These are phyloP conservation scores for Heimioporus retisporus DNA, from an alignment of 1,284 basidiomycete species.

Conservation along the genomic window DNA sequence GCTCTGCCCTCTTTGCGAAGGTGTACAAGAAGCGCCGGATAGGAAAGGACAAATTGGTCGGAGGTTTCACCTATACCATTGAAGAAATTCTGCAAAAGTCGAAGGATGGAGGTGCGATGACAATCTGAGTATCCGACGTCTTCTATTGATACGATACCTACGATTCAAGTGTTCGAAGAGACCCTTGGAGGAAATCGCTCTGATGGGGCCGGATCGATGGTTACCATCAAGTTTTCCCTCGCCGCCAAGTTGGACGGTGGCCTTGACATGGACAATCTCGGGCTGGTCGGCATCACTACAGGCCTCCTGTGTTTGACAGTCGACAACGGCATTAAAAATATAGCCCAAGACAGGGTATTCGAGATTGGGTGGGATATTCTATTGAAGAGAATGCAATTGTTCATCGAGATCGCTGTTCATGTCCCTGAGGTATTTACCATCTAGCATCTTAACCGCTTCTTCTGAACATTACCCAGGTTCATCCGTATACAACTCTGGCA, in stretches of 20 bases:
- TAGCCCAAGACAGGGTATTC: neutral
- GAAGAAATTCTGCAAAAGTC: neutral
- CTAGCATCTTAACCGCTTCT: neutral
- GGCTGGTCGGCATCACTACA: too few relatives aligned
- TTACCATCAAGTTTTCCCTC: constrained; percentile 7
- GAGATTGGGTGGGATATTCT: neutral
- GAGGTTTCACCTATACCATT: constrained; percentile 1
- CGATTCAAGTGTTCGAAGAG: constrained; percentile 15
- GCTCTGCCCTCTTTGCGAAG: neutral
- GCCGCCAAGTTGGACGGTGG: neutral
- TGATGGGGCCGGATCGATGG: neutral
- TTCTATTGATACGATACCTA: neutral
- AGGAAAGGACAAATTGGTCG: neutral
- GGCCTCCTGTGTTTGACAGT: neutral
- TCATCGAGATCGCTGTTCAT: constrained; percentile 2
- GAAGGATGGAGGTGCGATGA: constrained; percentile 8
- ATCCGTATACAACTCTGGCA: neutral
- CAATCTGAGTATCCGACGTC: too few relatives aligned
- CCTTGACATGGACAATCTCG: neutral
- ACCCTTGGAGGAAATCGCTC: neutral
- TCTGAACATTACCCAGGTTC: constrained; percentile 1
- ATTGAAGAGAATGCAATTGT: neutral
- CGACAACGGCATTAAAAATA: neutral
- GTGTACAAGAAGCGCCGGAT: constrained; percentile 6
- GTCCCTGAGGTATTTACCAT: constrained; percentile 8